Percentiles rank a stretch among this genome's conserved stretches.
Conservation (phyloP, 2,329 filamentous ascomycete species). For the Fusarium chaquense region DNA sequence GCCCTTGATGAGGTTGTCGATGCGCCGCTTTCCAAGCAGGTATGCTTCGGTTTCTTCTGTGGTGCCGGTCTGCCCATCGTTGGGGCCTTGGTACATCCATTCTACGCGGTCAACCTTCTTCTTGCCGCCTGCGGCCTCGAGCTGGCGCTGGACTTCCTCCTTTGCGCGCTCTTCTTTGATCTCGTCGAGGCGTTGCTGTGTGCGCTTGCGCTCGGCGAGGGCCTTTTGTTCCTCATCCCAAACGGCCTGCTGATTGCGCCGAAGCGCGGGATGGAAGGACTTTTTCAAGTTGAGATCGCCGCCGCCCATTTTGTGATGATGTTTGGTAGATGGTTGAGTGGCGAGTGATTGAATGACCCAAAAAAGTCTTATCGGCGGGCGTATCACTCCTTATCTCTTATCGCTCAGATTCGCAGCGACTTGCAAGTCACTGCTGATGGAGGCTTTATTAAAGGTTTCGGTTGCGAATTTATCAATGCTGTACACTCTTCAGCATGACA, state of each 20-base stretch:
- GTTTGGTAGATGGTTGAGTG: conserved; percentile 28
- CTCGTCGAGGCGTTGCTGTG: conserved; percentile 91
- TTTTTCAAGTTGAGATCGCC: conserved; percentile 96
- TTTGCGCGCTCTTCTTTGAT: conserved; percentile 93
- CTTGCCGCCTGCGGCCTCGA: conserved; percentile 87
- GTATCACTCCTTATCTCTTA: conserved; percentile 24
- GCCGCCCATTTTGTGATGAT: conserved; percentile 77
- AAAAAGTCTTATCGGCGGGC: conserved; percentile 37
- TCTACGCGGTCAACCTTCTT: conserved; percentile 88
- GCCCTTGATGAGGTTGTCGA: conserved; percentile 84
- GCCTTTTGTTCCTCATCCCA: conserved; percentile 94
- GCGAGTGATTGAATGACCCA: conserved; percentile 38
- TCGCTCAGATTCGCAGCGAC: not conserved
- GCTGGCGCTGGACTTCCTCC: conserved; percentile 89
- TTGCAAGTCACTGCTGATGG: not conserved
- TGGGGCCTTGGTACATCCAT: conserved; percentile 97
- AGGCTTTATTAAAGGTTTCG: too few species aligned
- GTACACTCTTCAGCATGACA: too few species aligned
- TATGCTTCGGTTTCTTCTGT: conserved; percentile 95
- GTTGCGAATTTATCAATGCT: too few species aligned
- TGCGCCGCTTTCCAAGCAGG: conserved; percentile 88
- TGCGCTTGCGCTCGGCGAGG: conserved; percentile 93
- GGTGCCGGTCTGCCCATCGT: conserved; percentile 78
- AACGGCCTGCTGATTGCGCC: conserved; percentile 90
- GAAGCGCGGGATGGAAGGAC: conserved; percentile 91